Base-by-base conservation (phyloP, 352 stramenopile species). In the Phytophthora idaei region DNA sequence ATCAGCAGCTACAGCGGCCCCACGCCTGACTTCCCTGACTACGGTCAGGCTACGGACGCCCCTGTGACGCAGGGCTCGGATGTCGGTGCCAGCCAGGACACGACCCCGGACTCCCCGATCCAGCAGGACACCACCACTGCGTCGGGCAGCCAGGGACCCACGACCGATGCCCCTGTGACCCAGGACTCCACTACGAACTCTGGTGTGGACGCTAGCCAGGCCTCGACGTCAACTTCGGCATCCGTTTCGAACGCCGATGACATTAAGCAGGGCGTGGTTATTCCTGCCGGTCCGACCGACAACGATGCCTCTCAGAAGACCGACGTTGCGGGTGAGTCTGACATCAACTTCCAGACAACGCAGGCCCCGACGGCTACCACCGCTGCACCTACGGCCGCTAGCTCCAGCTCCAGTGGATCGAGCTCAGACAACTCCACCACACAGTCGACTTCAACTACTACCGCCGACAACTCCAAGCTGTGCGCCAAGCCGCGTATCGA, bases 401-500 rank as follows among this genome's bases (percentile, higher is more conserved):
- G 41, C 46, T 57, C 62, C 29, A 61, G 42, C 27, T 25, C 62
- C 21, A 61, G 42, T 10, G 54, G 53, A 29, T 63, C 61, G 4
- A 46, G 46, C 15, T 58, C 48, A 41, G 62, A 11, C 31, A 61
- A 55, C 50, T 49, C 61, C 11, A 57, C 57, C 1, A 39, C 61
- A 11, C 47, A 60, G 2, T 37, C 73, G 5, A 45, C 36, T 25
- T 42, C 73, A 2, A 45, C 27, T n/a, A 50, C 25, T 7, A 50
- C 57, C 4, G 55, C 17, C 3, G 49, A 56, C n/a, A 68, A 74
- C 61, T 62, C 59, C 27, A 71, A 78, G 48, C 75, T 89, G 4
- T 89, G 80, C 44, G 69, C 64, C 14, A 78, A 72, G 51, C 71
- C 76, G 0, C 76, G 73, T 51, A 56, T 87, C 12, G 68, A 69